These are phyloP conservation scores for Prunus yedoensis DNA, from an alignment of 331 rosid species.

Conservation along the genomic window DNA sequence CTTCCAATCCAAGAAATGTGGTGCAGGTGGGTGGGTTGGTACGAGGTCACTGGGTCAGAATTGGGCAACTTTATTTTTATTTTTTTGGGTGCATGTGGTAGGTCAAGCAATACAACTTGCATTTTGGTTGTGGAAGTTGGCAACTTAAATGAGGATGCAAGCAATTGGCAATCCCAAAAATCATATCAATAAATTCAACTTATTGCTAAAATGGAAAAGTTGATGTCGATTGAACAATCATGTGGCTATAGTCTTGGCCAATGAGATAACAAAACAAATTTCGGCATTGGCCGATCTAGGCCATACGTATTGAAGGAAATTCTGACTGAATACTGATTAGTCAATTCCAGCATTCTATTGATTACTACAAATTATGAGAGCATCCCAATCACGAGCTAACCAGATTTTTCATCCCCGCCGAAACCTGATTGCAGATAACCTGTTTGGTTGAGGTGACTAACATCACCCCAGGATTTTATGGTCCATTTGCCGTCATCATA, in stretches of 20 bases:
- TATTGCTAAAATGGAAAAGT: background rate
- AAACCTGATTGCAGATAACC: slow-evolving; percentile 63
- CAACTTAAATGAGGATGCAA: background rate
- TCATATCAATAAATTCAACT: background rate
- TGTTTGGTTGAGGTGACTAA: slow-evolving; percentile 65
- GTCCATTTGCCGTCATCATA: slow-evolving; percentile 60
- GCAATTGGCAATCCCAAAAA: background rate
- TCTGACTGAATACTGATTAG: background rate
- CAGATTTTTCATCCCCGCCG: slow-evolving; percentile 82
- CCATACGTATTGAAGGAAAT: background rate
- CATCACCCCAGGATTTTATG: slow-evolving; percentile 71
- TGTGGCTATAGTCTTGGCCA: background rate
- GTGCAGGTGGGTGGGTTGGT: background rate
- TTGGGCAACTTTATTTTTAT: background rate
- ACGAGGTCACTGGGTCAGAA: background rate
- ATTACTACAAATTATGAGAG: background rate
- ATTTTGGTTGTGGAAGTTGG: background rate
- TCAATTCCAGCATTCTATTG: slow-evolving; percentile 8
- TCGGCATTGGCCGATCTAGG: background rate
- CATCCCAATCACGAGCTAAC: slow-evolving; percentile 39
- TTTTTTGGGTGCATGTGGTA: background rate
- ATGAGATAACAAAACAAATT: background rate
- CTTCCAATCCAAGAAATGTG: background rate
- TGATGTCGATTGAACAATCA: background rate
- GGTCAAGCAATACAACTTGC: background rate